phyloP scores from a whole-genome alignment of 2,329 filamentous ascomycete species.

The Colletotrichum caudatum region DNA sequence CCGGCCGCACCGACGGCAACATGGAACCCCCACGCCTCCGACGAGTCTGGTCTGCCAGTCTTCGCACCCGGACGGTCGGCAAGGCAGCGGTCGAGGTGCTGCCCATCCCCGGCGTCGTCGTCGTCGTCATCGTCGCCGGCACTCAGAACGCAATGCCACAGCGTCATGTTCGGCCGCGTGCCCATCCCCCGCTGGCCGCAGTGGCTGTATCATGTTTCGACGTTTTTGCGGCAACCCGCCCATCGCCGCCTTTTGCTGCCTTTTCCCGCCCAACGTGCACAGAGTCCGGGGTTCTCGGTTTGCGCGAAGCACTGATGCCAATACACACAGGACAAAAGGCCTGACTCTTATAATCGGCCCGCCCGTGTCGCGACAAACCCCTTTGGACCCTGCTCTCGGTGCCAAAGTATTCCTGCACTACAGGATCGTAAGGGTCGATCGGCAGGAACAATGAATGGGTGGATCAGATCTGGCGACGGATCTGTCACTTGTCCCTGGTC shows the following conservation, averaged over 20 bases:
- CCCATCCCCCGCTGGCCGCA: slow-evolving; percentile 10
- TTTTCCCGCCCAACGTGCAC: not conserved
- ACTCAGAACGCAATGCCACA: not conserved
- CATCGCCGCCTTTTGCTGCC: not conserved
- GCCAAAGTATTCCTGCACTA: not conserved
- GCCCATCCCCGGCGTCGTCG: slow-evolving; percentile 1
- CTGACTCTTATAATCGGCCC: slow-evolving; percentile 6
- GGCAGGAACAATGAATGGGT: slow-evolving; percentile 11
- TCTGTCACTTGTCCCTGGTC: slow-evolving; percentile 7
- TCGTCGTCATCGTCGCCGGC: slow-evolving; percentile 7
- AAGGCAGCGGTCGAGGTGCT: not conserved
- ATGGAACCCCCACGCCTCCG: not conserved
- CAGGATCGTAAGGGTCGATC: slow-evolving; percentile 14
- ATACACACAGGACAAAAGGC: not conserved
- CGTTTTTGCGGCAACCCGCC: not conserved
- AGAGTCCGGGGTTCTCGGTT: not conserved
- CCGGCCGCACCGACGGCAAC: slow-evolving; percentile 7
- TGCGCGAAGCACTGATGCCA: not conserved
- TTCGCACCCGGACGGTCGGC: not conserved
- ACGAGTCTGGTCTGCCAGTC: slow-evolving; percentile 1
- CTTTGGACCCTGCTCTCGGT: slow-evolving; percentile 2
- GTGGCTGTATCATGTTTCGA: not conserved
- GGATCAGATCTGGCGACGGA: slow-evolving; percentile 19
- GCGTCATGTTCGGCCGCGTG: slow-evolving; percentile 14
- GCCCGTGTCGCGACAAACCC: not conserved